Base-by-base conservation (phyloP, 768 basidiomycete genomes). In the Rhodotorula graminis region DNA sequence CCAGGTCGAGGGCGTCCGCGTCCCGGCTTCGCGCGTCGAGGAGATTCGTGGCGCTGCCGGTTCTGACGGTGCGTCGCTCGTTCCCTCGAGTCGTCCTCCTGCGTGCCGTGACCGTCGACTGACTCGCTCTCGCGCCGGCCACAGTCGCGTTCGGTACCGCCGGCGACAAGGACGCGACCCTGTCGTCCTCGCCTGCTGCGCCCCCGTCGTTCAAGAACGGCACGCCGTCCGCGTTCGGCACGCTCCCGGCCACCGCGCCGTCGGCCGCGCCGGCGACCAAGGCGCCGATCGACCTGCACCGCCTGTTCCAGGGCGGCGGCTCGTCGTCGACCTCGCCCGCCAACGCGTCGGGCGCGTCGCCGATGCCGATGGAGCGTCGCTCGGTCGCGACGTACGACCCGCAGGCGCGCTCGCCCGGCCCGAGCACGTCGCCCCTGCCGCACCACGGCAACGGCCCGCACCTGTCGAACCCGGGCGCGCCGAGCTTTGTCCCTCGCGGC, bases 141-240 rank as follows among this genome's bases (percentile, higher is more conserved):
- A 14, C 62, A 69, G 73, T 74, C 47, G 59, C 66, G 9, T 73
- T 75, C 64, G 76, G 76, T 56, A 73, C 70, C 33, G 73, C 69
- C n/a, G 67, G 67, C 58, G 75, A 77, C 69, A 53, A 74, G 60
- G 66, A 67, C 66, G 72, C 75, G 1, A 59, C 60, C 6, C 63
- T 74, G 10, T 77, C 76, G 21, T 77, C 77, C 10, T 72, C 77
- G 11, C 72, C 73, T 19, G 75, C 75, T 27, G 68, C 68, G 1
- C 70, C 70, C 16, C 75, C 75, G 33, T 64, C 75, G 37, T 47
- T 71, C 65, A 53, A 57, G 64, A 67, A 66, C 58, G 64, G 65
- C 37, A 44, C 56, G 11, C 72, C 72, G 29, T 53, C 66, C 55
- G 46, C 61, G 0, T 77, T 77, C 61, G 76, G 76, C 4, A 58